A percentile compares a stretch with the other conserved stretches of the same genome.
These are phyloP conservation scores for Vigna mungo DNA, from an alignment of 306 rosid species.

Conservation along the genomic window DNA sequence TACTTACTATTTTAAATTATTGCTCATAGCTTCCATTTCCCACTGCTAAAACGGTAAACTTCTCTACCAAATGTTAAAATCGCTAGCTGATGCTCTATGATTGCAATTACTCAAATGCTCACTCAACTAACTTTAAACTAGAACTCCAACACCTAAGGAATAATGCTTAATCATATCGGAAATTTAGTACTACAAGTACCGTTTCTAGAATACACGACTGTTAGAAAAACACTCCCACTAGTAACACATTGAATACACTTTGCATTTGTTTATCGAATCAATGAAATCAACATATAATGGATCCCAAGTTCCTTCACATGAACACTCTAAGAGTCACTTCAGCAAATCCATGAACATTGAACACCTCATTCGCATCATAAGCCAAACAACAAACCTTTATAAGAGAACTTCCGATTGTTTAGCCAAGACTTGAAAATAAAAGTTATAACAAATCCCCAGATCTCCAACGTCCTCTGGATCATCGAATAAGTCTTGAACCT, in stretches of 20 bases:
- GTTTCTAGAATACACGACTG: background rate
- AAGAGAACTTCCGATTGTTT: conserved; percentile 76
- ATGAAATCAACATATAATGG: conserved; percentile 11
- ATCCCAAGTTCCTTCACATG: background rate
- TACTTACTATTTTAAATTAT: conserved; percentile 5
- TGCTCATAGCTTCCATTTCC: background rate
- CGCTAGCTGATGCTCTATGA: background rate
- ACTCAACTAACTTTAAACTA: background rate
- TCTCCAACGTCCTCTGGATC: conserved; percentile 94
- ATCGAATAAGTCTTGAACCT: conserved; percentile 97
- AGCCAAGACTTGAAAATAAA: conserved; percentile 88
- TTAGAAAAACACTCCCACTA: background rate
- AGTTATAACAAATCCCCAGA: conserved; percentile 95
- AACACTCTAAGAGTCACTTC: background rate
- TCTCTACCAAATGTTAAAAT: background rate
- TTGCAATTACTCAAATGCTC: conserved; percentile 19
- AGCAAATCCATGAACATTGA: conserved; percentile 21
- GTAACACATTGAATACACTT: background rate
- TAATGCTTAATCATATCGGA: background rate
- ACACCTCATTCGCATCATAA: conserved; percentile 5
- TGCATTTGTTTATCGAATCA: background rate
- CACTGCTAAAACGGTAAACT: conserved; percentile 16
- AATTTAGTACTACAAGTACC: background rate
- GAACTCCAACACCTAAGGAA: background rate
- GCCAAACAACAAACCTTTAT: conserved; percentile 68